Evolutionary conservation across 805 yeast species (phyloP).

Genomic region (Metschnikowia kofuensis): DNA sequence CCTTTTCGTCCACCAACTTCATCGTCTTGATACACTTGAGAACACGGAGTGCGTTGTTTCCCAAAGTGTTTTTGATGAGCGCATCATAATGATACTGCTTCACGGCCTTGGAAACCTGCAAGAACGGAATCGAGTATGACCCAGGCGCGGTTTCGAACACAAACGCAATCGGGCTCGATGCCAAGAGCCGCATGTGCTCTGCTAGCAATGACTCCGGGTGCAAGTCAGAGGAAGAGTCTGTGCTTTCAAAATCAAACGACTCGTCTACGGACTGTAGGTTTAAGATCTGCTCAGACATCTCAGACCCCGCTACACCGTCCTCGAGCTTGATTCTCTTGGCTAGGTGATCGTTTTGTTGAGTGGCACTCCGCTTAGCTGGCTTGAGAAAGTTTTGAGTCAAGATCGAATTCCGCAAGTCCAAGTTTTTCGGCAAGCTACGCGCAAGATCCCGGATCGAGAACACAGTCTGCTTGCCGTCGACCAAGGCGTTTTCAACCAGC

Average conservation of each 20-base stretch:
- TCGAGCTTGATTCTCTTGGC: slow-evolving; percentile 43
- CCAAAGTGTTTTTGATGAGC: slow-evolving; percentile 57
- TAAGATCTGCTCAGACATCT: slow-evolving; percentile 19
- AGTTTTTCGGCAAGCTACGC: slow-evolving; percentile 34
- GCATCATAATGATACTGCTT: slow-evolving; percentile 54
- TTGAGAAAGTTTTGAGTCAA: slow-evolving; percentile 40
- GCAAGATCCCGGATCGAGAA: slow-evolving; percentile 34
- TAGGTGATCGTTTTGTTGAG: slow-evolving; percentile 3
- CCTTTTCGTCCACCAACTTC: slow-evolving; percentile 80
- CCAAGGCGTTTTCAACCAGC: slow-evolving; percentile 31
- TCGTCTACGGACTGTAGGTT: slow-evolving; percentile 16
- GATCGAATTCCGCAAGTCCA: slow-evolving; percentile 47
- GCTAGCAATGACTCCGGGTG: slow-evolving; percentile 39
- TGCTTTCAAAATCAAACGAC: not conserved
- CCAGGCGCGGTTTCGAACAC: slow-evolving; percentile 54
- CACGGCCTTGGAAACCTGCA: slow-evolving; percentile 44
- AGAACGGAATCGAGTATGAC: slow-evolving; percentile 61
- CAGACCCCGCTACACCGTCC: slow-evolving; percentile 14
- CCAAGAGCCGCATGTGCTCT: slow-evolving; percentile 68
- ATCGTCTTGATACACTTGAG: slow-evolving; percentile 71
- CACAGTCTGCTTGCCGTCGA: slow-evolving; percentile 34
- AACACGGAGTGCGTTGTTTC: slow-evolving; percentile 65
- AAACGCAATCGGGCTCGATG: slow-evolving; percentile 54
- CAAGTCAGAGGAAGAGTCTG: slow-evolving; percentile 12
- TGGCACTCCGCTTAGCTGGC: slow-evolving; percentile 21